A percentile compares a stretch with the other conserved stretches of the same genome.
These are phyloP conservation scores for Ogataea ganodermae DNA, from an alignment of 805 yeast species.

Conservation along the genomic window DNA sequence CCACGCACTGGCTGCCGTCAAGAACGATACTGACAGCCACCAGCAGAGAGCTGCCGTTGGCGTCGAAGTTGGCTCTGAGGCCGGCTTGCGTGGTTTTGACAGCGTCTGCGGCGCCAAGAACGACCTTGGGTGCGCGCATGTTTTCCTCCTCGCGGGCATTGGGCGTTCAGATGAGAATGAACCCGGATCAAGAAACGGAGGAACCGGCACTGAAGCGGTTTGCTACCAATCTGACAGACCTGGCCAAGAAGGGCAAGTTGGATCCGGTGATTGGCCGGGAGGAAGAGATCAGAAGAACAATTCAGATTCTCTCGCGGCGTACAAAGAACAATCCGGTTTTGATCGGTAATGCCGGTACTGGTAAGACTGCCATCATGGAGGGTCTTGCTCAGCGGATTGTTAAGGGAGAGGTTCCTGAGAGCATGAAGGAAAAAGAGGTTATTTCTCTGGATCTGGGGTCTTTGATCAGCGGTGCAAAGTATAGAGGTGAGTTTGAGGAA, in stretches of 20 bases:
- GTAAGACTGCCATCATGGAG: conserved; percentile 95
- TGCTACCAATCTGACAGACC: conserved; percentile 82
- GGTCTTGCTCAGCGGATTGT: conserved; percentile 94
- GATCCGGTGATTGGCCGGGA: conserved; percentile 98
- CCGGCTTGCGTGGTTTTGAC: neutral
- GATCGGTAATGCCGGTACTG: conserved; percentile 97
- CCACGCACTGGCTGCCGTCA: neutral
- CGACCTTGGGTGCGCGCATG: neutral
- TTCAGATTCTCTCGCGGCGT: conserved; percentile 87
- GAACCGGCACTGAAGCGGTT: conserved; percentile 80
- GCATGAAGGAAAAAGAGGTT: conserved; percentile 82
- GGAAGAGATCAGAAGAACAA: conserved; percentile 90
- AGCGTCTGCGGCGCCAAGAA: neutral
- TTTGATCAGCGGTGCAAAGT: conserved; percentile 92
- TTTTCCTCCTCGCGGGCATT: conserved; percentile 19
- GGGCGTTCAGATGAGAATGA: conserved; percentile 34
- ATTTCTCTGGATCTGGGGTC: conserved; percentile 86
- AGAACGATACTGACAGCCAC: neutral
- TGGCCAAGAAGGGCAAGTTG: conserved; percentile 86
- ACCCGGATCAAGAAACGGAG: conserved; percentile 40
- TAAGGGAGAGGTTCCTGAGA: conserved; percentile 91
- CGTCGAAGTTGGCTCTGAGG: conserved; percentile 3
- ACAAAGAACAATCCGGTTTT: conserved; percentile 95
- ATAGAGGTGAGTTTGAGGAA: conserved; percentile 94
- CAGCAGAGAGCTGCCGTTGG: neutral